Evolutionary conservation across 208 protist genomes (phyloP), one percentile per base, ranked within the genome.

Genomic region (Trypanosoma melophagium): DNA sequence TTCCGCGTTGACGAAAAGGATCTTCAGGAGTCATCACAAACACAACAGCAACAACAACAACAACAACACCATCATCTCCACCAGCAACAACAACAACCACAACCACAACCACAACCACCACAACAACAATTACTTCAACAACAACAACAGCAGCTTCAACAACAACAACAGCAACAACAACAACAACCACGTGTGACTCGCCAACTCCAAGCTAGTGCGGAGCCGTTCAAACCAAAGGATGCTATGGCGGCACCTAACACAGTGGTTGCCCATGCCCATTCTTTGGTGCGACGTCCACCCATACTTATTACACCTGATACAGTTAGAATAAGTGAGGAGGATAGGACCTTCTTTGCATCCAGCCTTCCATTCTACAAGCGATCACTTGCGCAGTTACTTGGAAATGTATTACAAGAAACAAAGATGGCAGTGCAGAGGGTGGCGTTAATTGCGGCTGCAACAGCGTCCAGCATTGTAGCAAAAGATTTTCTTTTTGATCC

Each of bases 401-500:
- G 97, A 38, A 73, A 74, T 12, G 83, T 96, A 4, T 91, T 98
- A 42, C 65, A 92, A 22, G 96, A 98, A 25, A 94, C 95, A 58
- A 55, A 58, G 19, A 41, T 81, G 16, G 86, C 98, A 19, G 94
- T 99, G 21, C 92, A 98, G 52, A 90, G 98, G 38, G 95, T 88
- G 7, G 90, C 93, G 17, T 90, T 87, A 0, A 98, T 99, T 61
- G 89, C 94, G 14, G 91, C 87, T 35, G 86, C 96, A 28, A 98
- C 98, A 28, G 94, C 98, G 10, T 79, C 80, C 56, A 88, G 97
- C 52, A 78, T 99, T 19, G 74, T 98, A 8, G 45, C 86, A 49
- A 99, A 99, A 83, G 98, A 99, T 79, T 99, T 99, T 81, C 87
- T 95, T 3, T 81, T 92, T 42, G 98, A 99, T 77, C 71, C 82